Base-by-base conservation (phyloP, 257 asterid genomes). In the Coffea canephora region DNA sequence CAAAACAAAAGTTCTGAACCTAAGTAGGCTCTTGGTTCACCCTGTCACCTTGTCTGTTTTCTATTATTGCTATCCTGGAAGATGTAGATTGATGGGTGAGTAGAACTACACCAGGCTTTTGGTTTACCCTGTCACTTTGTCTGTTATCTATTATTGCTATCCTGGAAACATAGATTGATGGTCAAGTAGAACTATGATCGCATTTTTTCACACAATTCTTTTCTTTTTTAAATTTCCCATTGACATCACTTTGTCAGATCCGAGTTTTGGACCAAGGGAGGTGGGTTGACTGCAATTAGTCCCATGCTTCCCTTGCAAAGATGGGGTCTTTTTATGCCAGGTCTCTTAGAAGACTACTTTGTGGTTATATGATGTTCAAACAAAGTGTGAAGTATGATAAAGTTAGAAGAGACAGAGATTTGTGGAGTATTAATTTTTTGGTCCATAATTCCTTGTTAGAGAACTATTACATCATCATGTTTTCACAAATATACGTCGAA, bases 281-380 rank as follows among this genome's bases (percentile, higher is more conserved):
- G 9, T 55, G 69, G 27, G 67, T 50, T 18, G 48, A 34, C 50
- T 74, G 41, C 69, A 55, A 18, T 36, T 10, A 74, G 67, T 34
- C 16, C 62, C 19, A 36, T 70, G 31, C 78, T 74, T 74, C 46
- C 49, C 69, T 19, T 31, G 77, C 45, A 49, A 72, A 25, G 65
- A 52, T 14, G 31, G 39, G 65, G 5, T 59, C 65, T 31, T 11
- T 19, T 54, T 16, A 21, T 52, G 11, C 41, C 78, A 55, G 16
- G 18, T 55, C 78, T 55, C 31, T 74, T 57, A 41, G 16, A 27
- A 14, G 68, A 54, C 66, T 16, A 25, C 39, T 15, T n/a, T 73
- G 25, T 73, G 66, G 48, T 34, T 15, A 31, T 59, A 59, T 19
- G 65, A 59, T 59, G 5, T 19, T 25, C 19, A 19, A 59, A 21